Percentiles rank a stretch among this genome's conserved stretches.
Conservation (phyloP, 225 moss, liverwort and hornwort species). For the Rhytidiadelphus loreus region DNA sequence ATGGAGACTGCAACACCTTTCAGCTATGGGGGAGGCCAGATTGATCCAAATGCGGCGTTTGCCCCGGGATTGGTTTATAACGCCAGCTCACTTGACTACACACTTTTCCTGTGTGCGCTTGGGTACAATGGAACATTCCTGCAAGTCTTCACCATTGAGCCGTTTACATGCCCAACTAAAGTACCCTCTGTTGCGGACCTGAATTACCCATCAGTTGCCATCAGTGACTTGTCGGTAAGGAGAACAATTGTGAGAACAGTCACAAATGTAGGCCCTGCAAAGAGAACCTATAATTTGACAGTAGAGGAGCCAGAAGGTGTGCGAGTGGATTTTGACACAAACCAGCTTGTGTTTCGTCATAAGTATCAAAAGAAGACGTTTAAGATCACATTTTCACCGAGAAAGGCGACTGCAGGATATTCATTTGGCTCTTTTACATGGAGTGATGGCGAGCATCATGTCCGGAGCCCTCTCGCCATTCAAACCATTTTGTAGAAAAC, state of each 20-base stretch:
- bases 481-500: not conserved
- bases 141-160: constrained; percentile 2
- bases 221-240: not conserved
- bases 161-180: constrained; percentile 13
- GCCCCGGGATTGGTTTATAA: constrained; percentile 59
- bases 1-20: constrained; percentile 14
- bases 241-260: constrained; percentile 26
- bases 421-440: constrained; percentile 47
- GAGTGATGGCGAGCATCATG: constrained; percentile 39
- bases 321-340: constrained; percentile 4
- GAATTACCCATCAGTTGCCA: constrained; percentile 61
- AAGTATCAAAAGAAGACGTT: constrained; percentile 17
- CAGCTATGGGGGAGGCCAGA: constrained; percentile 48
- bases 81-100: constrained; percentile 21
- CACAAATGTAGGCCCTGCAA: constrained; percentile 46
- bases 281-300: constrained; percentile 7
- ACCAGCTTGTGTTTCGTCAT: constrained; percentile 12
- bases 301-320: constrained; percentile 20
- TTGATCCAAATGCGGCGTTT: constrained; percentile 32
- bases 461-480: constrained; percentile 46
- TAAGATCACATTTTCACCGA: constrained; percentile 12
- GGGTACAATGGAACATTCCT: constrained; percentile 20
- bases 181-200: constrained; percentile 27
- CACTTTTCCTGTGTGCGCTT: constrained; percentile 33
- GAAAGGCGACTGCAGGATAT: not conserved